Percentiles rank a stretch among this genome's conserved stretches.
Evolutionary conservation across 768 basidiomycete genomes (phyloP).

Genomic region (Mycena sanguinolenta): DNA sequence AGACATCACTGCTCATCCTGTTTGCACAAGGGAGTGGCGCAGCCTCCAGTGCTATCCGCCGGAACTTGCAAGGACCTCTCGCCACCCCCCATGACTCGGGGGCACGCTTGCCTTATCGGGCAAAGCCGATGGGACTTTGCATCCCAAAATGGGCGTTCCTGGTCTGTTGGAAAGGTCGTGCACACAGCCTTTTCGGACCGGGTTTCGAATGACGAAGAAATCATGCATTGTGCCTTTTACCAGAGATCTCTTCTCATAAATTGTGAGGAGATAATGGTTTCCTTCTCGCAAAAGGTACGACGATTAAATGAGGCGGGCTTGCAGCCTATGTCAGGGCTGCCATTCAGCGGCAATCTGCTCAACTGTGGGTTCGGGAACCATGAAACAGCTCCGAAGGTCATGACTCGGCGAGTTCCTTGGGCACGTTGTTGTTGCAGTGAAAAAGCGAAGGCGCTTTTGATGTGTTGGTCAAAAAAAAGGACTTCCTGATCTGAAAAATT

Average conservation of each 20-base stretch:
- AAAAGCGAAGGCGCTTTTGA: not conserved
- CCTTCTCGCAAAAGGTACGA: slow-evolving; percentile 18
- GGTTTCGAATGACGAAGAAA: not conserved
- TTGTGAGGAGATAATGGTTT: not conserved
- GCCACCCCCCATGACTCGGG: slow-evolving; percentile 1
- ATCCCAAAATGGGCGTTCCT: slow-evolving; percentile 6
- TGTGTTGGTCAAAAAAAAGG: slow-evolving; percentile 1
- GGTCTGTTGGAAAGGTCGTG: slow-evolving; percentile 30
- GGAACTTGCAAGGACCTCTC: slow-evolving; percentile 19
- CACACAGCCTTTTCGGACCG: slow-evolving; percentile 7
- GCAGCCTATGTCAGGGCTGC: too few relatives aligned
- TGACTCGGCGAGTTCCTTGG: not conserved
- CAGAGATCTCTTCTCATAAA: slow-evolving; percentile 10
- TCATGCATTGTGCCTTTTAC: slow-evolving; percentile 6
- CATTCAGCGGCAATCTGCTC: slow-evolving; percentile 27
- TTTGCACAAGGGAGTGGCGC: slow-evolving; percentile 17
- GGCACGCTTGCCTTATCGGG: not conserved
- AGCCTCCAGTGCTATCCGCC: slow-evolving; percentile 18
- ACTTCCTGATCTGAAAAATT: not conserved
- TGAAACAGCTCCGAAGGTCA: slow-evolving; percentile 2
- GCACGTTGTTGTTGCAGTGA: not conserved
- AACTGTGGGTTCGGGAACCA: slow-evolving; percentile 3
- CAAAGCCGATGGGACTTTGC: not conserved
- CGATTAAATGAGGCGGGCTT: slow-evolving; percentile 28
- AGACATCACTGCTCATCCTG: slow-evolving; percentile 9